Conservation (phyloP, 768 basidiomycete genomes). For the Tricholoma bakamatsutake region DNA sequence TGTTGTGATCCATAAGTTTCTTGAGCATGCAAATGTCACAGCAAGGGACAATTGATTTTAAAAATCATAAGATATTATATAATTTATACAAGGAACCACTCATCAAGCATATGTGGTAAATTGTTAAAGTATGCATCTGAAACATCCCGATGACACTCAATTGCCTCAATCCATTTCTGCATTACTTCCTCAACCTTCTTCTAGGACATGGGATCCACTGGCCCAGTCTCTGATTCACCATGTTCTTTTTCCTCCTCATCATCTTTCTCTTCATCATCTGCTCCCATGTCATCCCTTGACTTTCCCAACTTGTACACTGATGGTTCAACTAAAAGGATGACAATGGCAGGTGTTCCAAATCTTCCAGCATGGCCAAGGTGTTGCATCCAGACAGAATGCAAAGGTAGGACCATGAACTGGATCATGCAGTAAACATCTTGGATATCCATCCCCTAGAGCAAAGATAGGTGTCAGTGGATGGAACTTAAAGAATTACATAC, state of each 20-base stretch:
- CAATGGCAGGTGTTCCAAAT: background rate
- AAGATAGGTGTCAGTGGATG: background rate
- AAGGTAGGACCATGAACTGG: background rate
- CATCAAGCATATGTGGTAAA: background rate
- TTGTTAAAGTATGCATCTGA: background rate
- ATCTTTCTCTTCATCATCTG: background rate
- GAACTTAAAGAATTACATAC: background rate
- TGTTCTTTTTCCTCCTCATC: background rate
- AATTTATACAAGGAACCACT: background rate
- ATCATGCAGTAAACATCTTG: background rate
- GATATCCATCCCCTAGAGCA: background rate
- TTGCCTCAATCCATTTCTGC: background rate
- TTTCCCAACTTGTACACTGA: background rate
- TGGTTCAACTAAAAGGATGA: background rate
- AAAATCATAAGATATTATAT: background rate
- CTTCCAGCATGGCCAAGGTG: background rate
- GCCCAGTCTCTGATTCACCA: background rate
- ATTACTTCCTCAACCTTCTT: background rate
- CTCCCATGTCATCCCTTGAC: background rate
- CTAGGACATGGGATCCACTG: background rate
- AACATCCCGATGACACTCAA: background rate
- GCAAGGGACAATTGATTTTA: background rate
- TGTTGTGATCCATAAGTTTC: background rate
- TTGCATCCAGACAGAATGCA: background rate
- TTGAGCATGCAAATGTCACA: background rate